Percentiles rank a stretch among this genome's conserved stretches.
Conservation (phyloP, 352 stramenopile genomes). For the Phytophthora chlamydospora region DNA sequence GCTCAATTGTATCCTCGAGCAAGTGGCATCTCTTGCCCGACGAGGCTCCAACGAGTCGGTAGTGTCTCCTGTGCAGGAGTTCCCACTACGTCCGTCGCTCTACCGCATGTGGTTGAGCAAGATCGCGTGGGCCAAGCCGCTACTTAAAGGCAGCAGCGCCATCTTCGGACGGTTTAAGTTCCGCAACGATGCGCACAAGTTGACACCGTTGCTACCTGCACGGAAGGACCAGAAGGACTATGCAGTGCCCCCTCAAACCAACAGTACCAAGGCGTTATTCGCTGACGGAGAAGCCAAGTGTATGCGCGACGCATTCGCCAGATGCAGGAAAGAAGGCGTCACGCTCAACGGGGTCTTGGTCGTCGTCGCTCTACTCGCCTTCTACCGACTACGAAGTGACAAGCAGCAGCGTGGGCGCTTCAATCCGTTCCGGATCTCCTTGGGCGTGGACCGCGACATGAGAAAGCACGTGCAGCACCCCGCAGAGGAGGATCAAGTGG, state of each 20-base stretch:
- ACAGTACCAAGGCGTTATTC: slow-evolving; percentile 47
- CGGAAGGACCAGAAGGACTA: slow-evolving; percentile 43
- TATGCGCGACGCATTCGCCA: slow-evolving; percentile 33
- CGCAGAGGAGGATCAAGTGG: slow-evolving; percentile 39
- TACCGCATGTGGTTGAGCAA: slow-evolving; percentile 41
- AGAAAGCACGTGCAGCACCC: slow-evolving; percentile 41
- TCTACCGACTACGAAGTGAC: slow-evolving; percentile 32
- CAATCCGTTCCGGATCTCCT: slow-evolving; percentile 47
- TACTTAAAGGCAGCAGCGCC: slow-evolving; percentile 32
- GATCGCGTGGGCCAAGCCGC: slow-evolving; percentile 28
- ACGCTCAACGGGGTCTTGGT: slow-evolving; percentile 44
- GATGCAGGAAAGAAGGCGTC: slow-evolving; percentile 48
- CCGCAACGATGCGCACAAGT: slow-evolving; percentile 30
- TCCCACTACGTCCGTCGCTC: slow-evolving; percentile 38
- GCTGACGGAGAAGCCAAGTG: slow-evolving; percentile 40
- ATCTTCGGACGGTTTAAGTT: slow-evolving; percentile 34
- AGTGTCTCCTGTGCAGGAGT: slow-evolving; percentile 5
- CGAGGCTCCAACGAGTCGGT: slow-evolving; percentile 4
- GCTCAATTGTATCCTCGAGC: slow-evolving; percentile 49
- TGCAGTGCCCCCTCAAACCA: slow-evolving; percentile 27
- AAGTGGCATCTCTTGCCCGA: slow-evolving; percentile 29
- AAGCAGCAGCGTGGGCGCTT: slow-evolving; percentile 34
- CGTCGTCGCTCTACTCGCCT: slow-evolving; percentile 36
- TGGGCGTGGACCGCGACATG: slow-evolving; percentile 56
- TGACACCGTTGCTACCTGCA: slow-evolving; percentile 29